A percentile compares a stretch with the other conserved stretches of the same genome.
phyloP scores from a whole-genome alignment of 202 grass and related monocot genomes.

The Carex sylvatica region DNA sequence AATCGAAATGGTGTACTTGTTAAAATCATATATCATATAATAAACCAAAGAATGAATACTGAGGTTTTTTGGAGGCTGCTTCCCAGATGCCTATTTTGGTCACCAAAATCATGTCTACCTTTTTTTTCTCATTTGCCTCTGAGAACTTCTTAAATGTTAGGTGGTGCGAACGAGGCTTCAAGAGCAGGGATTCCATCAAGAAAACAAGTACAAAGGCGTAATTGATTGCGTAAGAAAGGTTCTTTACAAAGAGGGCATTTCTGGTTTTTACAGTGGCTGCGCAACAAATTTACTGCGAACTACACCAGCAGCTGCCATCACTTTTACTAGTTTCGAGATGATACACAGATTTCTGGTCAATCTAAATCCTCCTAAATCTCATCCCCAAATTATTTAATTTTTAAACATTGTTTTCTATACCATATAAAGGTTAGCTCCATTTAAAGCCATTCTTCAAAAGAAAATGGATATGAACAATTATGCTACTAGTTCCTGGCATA shows the following conservation, averaged over 20 bases:
- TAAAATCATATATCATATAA: neutral
- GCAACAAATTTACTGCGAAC: slow-evolving; percentile 86
- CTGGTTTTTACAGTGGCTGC: slow-evolving; percentile 89
- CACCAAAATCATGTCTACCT: neutral
- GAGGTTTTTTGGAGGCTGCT: neutral
- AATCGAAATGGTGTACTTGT: neutral
- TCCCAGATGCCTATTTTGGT: neutral
- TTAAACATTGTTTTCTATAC: slow-evolving; percentile 20
- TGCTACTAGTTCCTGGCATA: neutral
- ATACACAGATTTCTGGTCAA: slow-evolving; percentile 77
- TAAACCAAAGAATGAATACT: neutral
- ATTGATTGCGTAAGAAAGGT: slow-evolving; percentile 82
- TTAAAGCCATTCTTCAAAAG: neutral
- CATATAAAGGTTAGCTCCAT: neutral
- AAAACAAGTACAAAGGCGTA: slow-evolving; percentile 61
- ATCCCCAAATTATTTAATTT: slow-evolving; percentile 57
- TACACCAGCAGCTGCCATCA: slow-evolving; percentile 94
- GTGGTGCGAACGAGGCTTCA: slow-evolving; percentile 91
- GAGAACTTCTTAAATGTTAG: slow-evolving; percentile 27
- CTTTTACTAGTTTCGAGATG: slow-evolving; percentile 99
- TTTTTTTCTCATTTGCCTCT: neutral
- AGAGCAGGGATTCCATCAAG: slow-evolving; percentile 66
- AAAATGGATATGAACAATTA: neutral
- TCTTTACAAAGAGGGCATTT: slow-evolving; percentile 56
- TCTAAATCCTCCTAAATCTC: slow-evolving; percentile 44